Percentiles rank a stretch among this genome's conserved stretches.
phyloP scores from a whole-genome alignment of 441 rosid genomes.

The Populus hybrid region DNA sequence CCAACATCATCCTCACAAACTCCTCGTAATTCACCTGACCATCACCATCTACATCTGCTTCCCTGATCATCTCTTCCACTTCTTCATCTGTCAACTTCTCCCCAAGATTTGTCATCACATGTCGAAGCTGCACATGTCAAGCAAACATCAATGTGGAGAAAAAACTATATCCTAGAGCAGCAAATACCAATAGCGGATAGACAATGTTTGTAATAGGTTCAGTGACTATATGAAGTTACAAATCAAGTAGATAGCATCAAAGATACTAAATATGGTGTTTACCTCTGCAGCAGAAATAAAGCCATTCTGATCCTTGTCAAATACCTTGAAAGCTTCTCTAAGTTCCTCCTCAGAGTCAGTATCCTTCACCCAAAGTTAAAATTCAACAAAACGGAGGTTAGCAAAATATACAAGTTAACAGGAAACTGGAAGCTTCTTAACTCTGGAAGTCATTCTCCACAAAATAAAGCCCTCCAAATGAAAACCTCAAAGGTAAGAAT shows the following conservation, averaged over 20 bases:
- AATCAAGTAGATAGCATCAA: not conserved
- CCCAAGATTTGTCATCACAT: slow-evolving; percentile 32
- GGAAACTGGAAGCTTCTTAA: too few species aligned
- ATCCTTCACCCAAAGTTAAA: slow-evolving; percentile 17
- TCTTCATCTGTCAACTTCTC: slow-evolving; percentile 33
- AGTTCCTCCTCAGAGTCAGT: slow-evolving; percentile 21
- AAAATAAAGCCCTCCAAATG: not conserved
- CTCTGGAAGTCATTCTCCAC: not conserved
- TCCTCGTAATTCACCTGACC: slow-evolving; percentile 19
- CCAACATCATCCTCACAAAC: slow-evolving; percentile 36
- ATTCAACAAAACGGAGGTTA: not conserved
- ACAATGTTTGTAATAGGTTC: too few species aligned
- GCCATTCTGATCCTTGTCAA: slow-evolving; percentile 37
- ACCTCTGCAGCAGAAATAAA: slow-evolving; percentile 34
- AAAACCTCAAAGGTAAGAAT: too few species aligned
- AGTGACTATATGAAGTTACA: not conserved
- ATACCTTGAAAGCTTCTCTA: slow-evolving; percentile 27
- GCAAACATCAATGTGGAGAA: not conserved
- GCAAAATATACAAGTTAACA: too few species aligned
- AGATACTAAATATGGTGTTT: not conserved
- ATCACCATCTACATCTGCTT: slow-evolving; percentile 22
- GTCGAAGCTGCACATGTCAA: slow-evolving; percentile 25
- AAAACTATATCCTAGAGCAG: not conserved
- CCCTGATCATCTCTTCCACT: slow-evolving; percentile 31
- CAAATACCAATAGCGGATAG: not conserved